These are phyloP conservation scores for Paracoccidioides brasiliensis DNA, from an alignment of 2,329 filamentous ascomycete genomes.

Conservation along the genomic window DNA sequence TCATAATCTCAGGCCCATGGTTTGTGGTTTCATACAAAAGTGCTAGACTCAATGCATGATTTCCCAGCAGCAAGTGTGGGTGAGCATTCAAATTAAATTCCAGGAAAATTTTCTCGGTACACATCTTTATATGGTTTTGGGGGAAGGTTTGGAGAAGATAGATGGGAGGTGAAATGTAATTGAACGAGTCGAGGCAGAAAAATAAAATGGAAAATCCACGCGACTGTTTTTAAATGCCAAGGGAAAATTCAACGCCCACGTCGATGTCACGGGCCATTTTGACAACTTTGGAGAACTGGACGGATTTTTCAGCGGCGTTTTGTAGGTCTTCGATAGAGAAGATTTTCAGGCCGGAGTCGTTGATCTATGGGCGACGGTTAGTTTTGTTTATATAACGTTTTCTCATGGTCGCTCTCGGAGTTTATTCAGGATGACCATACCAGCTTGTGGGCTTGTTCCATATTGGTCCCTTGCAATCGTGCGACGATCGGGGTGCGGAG, in stretches of 20 bases:
- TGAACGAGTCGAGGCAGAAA: not conserved
- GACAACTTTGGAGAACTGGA: constrained; percentile 98
- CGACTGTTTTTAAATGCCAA: constrained; percentile 64
- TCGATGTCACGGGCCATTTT: constrained; percentile 98
- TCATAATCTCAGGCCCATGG: not conserved
- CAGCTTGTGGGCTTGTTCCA: constrained; percentile 79
- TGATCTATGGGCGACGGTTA: constrained; percentile 45
- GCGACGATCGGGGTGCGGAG: constrained; percentile 94
- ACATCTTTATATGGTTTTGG: not conserved
- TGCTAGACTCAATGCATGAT: not conserved
- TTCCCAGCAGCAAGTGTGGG: not conserved
- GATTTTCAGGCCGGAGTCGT: constrained; percentile 97
- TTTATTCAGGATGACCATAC: constrained; percentile 29
- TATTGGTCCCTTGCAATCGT: constrained; percentile 95
- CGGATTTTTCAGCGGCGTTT: constrained; percentile 91
- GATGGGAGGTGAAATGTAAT: not conserved
- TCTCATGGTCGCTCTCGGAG: not conserved
- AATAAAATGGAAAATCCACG: not conserved
- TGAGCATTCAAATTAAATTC: not conserved
- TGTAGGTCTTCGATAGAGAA: constrained; percentile 99
- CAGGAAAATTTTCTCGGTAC: not conserved
- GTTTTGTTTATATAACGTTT: not conserved
- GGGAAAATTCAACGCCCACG: constrained; percentile 86
- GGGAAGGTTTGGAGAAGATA: not conserved
- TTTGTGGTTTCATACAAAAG: not conserved